These are phyloP conservation scores for Plasmodium fragile DNA, from an alignment of 169 alveolate genomes.

Conservation along the genomic window DNA sequence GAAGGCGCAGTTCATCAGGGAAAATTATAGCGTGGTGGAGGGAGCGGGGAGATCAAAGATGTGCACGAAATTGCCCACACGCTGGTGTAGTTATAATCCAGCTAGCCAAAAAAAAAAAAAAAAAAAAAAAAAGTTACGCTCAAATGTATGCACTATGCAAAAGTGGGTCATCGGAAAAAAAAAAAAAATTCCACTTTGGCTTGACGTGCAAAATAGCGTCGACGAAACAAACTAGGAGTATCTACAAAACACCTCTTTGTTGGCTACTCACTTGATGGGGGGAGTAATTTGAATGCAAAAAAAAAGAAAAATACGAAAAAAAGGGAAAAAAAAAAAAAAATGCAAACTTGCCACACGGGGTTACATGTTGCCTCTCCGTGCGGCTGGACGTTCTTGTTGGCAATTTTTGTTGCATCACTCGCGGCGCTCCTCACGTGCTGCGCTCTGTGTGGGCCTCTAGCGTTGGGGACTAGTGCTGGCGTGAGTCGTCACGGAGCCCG, in stretches of 20 bases:
- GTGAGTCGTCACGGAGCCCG: neutral
- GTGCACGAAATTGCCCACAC: neutral
- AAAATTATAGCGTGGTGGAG: neutral
- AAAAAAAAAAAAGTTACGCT: conserved; percentile 7
- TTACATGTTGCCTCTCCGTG: neutral
- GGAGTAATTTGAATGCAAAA: neutral
- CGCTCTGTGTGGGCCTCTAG: neutral
- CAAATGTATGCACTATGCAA: neutral
- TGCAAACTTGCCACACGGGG: neutral
- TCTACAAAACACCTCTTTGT: neutral
- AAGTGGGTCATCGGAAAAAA: neutral
- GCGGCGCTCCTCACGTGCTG: neutral
- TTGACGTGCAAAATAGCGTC: neutral
- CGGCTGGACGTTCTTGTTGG: neutral
- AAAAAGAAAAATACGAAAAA: neutral
- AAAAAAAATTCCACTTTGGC: conserved; percentile 6
- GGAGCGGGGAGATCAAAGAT: neutral
- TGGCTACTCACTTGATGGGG: neutral
- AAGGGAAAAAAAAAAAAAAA: neutral
- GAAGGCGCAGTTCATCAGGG: conserved; percentile 26
- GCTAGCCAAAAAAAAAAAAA: conserved; percentile 7
- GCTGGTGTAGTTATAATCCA: neutral
- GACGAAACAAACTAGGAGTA: neutral
- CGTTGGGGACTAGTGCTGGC: neutral
- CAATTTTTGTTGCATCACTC: neutral